Evolutionary conservation across 805 yeast genomes (phyloP).

Genomic region (Ogataea glucozyma): DNA sequence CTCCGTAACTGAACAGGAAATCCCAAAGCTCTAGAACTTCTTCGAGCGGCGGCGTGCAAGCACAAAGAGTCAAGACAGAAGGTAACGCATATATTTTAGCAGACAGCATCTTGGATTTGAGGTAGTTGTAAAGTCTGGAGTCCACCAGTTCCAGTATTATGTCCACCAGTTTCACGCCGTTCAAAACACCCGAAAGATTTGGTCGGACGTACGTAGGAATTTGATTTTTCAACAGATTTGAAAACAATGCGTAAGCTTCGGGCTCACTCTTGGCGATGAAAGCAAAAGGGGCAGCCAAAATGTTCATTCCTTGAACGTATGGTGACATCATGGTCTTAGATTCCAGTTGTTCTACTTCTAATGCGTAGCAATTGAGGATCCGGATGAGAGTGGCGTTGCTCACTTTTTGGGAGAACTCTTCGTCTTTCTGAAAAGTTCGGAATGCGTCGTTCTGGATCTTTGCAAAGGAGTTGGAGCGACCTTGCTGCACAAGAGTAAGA

Average conservation of each 20-base stretch:
- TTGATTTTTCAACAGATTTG: conserved; percentile 56
- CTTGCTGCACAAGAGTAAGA: conserved; percentile 49
- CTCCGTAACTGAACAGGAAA: conserved; percentile 85
- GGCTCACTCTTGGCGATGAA: conserved; percentile 79
- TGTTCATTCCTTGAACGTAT: conserved; percentile 93
- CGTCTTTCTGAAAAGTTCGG: conserved; percentile 78
- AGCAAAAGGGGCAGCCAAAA: conserved; percentile 79
- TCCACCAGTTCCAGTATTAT: conserved; percentile 69
- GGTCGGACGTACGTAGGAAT: conserved; percentile 81
- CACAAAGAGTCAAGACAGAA: conserved; percentile 77
- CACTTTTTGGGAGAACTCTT: conserved; percentile 60
- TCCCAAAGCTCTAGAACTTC: conserved; percentile 86
- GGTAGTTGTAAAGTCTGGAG: conserved; percentile 59
- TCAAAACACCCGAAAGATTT: conserved; percentile 77
- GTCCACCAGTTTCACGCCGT: conserved; percentile 75
- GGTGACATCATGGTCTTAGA: conserved; percentile 34
- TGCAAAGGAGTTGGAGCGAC: conserved; percentile 58
- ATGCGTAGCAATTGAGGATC: conserved; percentile 71
- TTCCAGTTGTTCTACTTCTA: conserved; percentile 34
- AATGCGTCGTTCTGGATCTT: conserved; percentile 86
- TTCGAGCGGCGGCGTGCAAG: conserved; percentile 82
- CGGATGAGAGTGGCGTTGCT: conserved; percentile 69
- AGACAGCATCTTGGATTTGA: conserved; percentile 64
- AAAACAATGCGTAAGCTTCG: conserved; percentile 75
- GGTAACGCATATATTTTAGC: conserved; percentile 89